A percentile compares a stretch with the other conserved stretches of the same genome.
Evolutionary conservation across 2,329 filamentous ascomycete species (phyloP).

Genomic region (Arthrinium puccinioides): DNA sequence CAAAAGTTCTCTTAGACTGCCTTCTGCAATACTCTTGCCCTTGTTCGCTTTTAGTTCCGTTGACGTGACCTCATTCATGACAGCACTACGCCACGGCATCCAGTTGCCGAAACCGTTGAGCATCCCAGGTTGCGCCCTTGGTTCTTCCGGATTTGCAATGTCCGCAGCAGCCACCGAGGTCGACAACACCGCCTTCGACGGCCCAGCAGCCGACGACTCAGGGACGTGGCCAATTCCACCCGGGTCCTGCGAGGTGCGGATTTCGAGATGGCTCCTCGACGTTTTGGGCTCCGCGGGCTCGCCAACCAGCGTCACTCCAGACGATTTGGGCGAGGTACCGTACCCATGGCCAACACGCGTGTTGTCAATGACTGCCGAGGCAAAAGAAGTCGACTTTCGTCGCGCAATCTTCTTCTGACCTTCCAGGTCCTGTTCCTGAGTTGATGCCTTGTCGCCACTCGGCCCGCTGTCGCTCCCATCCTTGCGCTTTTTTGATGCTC

Average conservation of each 20-base stretch:
- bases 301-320: slow-evolving; percentile 39
- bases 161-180: slow-evolving; percentile 19
- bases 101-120: slow-evolving; percentile 35
- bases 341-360: slow-evolving; percentile 22
- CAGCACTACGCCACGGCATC: slow-evolving; percentile 35
- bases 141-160: slow-evolving; percentile 17
- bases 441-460: slow-evolving; percentile 19
- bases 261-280: slow-evolving; percentile 42
- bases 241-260: slow-evolving; percentile 27
- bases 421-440: slow-evolving; percentile 11
- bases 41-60: slow-evolving; percentile 13
- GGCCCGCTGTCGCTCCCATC: slow-evolving; percentile 21
- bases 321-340: slow-evolving; percentile 21
- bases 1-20: slow-evolving; percentile 46
- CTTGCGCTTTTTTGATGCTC: slow-evolving; percentile 29
- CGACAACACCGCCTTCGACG: slow-evolving; percentile 13
- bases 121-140: slow-evolving; percentile 12
- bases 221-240: slow-evolving; percentile 14
- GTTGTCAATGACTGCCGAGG: slow-evolving; percentile 37
- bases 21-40: slow-evolving; percentile 43
- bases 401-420: slow-evolving; percentile 16
- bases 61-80: slow-evolving; percentile 8
- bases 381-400: slow-evolving; percentile 35
- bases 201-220: slow-evolving; percentile 15
- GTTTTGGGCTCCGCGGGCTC: slow-evolving; percentile 51